A percentile compares a stretch with the other conserved stretches of the same genome.
These are phyloP conservation scores for Rosellinia necatrix DNA, from an alignment of 2,329 filamentous ascomycete species.

Conservation along the genomic window DNA sequence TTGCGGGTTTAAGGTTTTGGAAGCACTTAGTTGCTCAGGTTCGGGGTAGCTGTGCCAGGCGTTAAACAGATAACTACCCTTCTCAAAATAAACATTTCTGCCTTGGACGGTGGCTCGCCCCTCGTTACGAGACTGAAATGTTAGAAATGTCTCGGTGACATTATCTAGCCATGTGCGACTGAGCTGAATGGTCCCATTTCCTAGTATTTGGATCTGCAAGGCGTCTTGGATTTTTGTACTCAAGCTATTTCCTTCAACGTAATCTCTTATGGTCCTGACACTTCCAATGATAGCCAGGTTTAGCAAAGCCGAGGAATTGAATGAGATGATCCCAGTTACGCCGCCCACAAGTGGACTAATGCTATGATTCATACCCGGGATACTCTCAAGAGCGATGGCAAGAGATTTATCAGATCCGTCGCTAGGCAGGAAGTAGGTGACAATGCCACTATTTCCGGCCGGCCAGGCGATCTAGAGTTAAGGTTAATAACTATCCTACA, in stretches of 20 bases:
- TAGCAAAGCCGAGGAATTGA: slow-evolving; percentile 62
- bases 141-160: slow-evolving; percentile 58
- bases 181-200: slow-evolving; percentile 52
- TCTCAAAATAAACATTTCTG: slow-evolving; percentile 48
- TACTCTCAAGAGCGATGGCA: slow-evolving; percentile 56
- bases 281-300: slow-evolving; percentile 64
- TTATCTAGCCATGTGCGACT: slow-evolving; percentile 66
- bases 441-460: slow-evolving; percentile 65
- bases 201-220: slow-evolving; percentile 47
- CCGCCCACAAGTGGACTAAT: slow-evolving; percentile 57
- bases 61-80: slow-evolving; percentile 61
- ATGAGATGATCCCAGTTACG: slow-evolving; percentile 56
- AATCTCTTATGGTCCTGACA: slow-evolving; percentile 66
- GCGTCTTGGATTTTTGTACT: slow-evolving; percentile 59
- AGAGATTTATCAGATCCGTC: slow-evolving; percentile 59
- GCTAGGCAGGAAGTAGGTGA: slow-evolving; percentile 59
- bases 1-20: slow-evolving; percentile 54
- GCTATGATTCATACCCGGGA: slow-evolving; percentile 47
- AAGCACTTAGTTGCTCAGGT: slow-evolving; percentile 55
- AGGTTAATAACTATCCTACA: not conserved
- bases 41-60: slow-evolving; percentile 67
- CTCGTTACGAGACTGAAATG: slow-evolving; percentile 46
- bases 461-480: slow-evolving; percentile 58
- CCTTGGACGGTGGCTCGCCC: slow-evolving; percentile 46
- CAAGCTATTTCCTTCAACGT: slow-evolving; percentile 62